phyloP scores from a whole-genome alignment of 2,329 filamentous ascomycete genomes.

The Trichophyton rubrum region DNA sequence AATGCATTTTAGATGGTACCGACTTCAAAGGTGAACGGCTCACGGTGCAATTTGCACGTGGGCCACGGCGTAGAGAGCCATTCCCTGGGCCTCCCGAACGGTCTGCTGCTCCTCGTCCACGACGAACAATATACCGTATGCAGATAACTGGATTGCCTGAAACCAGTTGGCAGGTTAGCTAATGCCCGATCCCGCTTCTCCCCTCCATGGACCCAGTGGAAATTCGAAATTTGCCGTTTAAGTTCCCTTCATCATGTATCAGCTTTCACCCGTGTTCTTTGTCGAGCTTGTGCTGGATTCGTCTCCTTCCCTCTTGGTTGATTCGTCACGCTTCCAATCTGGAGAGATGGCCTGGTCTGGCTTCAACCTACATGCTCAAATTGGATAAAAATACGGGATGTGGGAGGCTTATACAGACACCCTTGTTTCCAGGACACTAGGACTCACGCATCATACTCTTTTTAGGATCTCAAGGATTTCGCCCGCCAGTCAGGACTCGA shows the following conservation, averaged over 20 bases:
- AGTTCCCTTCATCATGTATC: not conserved
- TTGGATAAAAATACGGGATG: not conserved
- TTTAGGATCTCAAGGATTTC: conserved; percentile 99
- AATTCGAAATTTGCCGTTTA: not conserved
- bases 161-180: conserved; percentile 99
- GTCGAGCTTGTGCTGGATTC: not conserved
- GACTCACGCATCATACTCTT: conserved; percentile 62
- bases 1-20: conserved; percentile 59
- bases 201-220: conserved; percentile 19
- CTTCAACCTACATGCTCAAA: not conserved
- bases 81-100: conserved; percentile 53
- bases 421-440: conserved; percentile 22
- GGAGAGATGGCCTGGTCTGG: not conserved
- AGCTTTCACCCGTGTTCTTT: not conserved
- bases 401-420: not conserved
- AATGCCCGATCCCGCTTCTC: conserved; percentile 19
- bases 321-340: not conserved
- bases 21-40: conserved; percentile 97
- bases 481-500: conserved; percentile 92
- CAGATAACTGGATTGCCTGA: conserved; percentile 95
- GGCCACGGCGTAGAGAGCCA: conserved; percentile 57
- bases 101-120: conserved; percentile 58
- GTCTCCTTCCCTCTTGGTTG: not conserved
- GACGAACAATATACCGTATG: conserved; percentile 93
- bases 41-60: conserved; percentile 95